phyloP scores from a whole-genome alignment of 2,329 filamentous ascomycete species.

The Tympanopsis confertula region DNA sequence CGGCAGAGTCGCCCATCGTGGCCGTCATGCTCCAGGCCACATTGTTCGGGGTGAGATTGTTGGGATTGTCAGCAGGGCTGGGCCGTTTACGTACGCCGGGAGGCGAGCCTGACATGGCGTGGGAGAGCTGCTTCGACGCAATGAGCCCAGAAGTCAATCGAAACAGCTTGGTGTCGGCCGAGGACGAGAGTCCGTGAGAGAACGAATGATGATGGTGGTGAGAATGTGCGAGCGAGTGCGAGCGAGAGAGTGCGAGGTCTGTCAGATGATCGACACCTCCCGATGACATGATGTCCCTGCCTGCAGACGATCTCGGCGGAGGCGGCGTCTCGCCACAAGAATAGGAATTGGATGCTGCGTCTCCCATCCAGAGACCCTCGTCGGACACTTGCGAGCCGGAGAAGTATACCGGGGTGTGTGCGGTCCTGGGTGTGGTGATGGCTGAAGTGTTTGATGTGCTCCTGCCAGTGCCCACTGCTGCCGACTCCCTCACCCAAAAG shows the following conservation, averaged over 20 bases:
- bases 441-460: slow-evolving; percentile 41
- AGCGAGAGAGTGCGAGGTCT: too few relatives aligned
- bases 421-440: slow-evolving; percentile 43
- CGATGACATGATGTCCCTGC: slow-evolving; percentile 30
- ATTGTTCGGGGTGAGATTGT: slow-evolving; percentile 38
- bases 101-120: slow-evolving; percentile 4
- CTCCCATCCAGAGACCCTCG: slow-evolving; percentile 36
- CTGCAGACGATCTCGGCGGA: slow-evolving; percentile 32
- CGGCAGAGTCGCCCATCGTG: slow-evolving; percentile 5
- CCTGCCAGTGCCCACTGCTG: slow-evolving; percentile 31
- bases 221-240: slow-evolving; percentile 14
- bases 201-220: slow-evolving; percentile 31
- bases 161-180: slow-evolving; percentile 4
- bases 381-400: slow-evolving; percentile 46
- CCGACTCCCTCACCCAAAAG: slow-evolving; percentile 37
- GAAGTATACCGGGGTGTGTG: slow-evolving; percentile 40
- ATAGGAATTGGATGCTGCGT: slow-evolving; percentile 43
- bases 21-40: slow-evolving; percentile 27
- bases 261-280: too few relatives aligned
- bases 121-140: slow-evolving; percentile 5
- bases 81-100: slow-evolving; percentile 32
- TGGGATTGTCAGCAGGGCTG: slow-evolving; percentile 49
- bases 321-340: slow-evolving; percentile 53
- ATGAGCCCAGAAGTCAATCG: slow-evolving; percentile 2
- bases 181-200: slow-evolving; percentile 4